Percentiles rank a stretch among this genome's conserved stretches.
These are phyloP conservation scores for Piedraia hortae DNA, from an alignment of 2,329 filamentous ascomycete genomes.

Conservation along the genomic window DNA sequence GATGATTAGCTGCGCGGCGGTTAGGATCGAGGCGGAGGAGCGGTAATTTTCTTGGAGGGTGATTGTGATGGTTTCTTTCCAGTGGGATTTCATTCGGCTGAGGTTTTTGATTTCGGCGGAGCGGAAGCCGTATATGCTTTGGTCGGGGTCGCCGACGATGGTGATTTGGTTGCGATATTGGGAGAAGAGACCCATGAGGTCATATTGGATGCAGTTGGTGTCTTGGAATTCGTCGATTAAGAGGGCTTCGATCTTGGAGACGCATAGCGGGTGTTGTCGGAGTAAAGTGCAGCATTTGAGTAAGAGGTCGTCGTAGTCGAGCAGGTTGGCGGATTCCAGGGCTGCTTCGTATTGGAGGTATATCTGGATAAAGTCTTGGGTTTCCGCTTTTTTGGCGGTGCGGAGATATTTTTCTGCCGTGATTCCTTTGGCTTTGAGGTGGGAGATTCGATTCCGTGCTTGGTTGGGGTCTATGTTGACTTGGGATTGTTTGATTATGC, in stretches of 20 bases:
- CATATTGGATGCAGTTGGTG: slow-evolving; percentile 83
- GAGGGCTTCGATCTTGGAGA: slow-evolving; percentile 70
- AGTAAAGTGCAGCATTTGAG: slow-evolving; percentile 61
- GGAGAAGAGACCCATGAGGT: slow-evolving; percentile 72
- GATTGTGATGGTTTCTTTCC: slow-evolving; percentile 51
- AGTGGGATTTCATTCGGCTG: slow-evolving; percentile 47
- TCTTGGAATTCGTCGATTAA: slow-evolving; percentile 96
- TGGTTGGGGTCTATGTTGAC: slow-evolving; percentile 39
- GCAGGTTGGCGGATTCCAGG: slow-evolving; percentile 45
- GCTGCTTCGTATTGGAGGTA: slow-evolving; percentile 56
- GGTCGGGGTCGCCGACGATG: slow-evolving; percentile 85
- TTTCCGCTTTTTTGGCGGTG: slow-evolving; percentile 22
- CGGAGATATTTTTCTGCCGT: slow-evolving; percentile 19
- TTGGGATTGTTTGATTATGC: slow-evolving; percentile 52
- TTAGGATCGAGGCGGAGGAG: slow-evolving; percentile 62
- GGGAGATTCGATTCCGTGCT: slow-evolving; percentile 48
- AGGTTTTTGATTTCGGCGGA: slow-evolving; percentile 82
- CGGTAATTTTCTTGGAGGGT: slow-evolving; percentile 85
- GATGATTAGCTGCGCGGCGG: slow-evolving; percentile 58
- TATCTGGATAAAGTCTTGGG: slow-evolving; percentile 35
- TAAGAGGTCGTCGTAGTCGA: slow-evolving; percentile 87
- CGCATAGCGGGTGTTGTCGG: slow-evolving; percentile 43
- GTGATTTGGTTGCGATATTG: slow-evolving; percentile 50
- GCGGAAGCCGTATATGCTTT: slow-evolving; percentile 92
- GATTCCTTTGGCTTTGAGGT: slow-evolving; percentile 29